These are phyloP conservation scores for Yarrowia keelungensis DNA, from an alignment of 805 yeast genomes.

Conservation along the genomic window DNA sequence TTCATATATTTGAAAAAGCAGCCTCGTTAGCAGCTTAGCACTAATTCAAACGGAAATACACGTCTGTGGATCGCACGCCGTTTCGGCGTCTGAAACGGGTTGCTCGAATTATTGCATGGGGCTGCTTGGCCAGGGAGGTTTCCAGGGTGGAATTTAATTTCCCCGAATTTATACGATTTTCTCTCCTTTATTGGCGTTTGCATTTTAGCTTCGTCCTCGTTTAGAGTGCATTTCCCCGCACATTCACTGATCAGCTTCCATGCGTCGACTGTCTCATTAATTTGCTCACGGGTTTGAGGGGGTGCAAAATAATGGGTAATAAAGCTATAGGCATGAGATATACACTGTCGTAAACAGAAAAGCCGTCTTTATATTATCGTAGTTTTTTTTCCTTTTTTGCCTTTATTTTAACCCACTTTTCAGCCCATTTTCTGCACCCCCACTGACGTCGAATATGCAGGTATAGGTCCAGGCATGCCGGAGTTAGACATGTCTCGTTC, in stretches of 20 bases:
- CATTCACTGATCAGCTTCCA: conserved; percentile 33
- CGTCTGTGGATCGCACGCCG: background rate
- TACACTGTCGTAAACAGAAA: no score
- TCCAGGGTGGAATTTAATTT: background rate
- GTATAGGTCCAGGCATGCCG: conserved; percentile 7
- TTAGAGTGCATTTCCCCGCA: conserved; percentile 26
- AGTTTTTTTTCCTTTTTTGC: background rate
- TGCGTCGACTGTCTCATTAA: conserved; percentile 26
- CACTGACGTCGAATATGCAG: conserved; percentile 19
- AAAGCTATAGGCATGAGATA: background rate
- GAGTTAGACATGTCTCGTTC: conserved; percentile 16
- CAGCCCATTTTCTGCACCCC: background rate
- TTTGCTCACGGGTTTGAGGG: background rate
- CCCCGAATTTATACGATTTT: background rate
- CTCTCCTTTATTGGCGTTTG: background rate
- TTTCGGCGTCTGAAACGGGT: no score
- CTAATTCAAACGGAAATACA: background rate
- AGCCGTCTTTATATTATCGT: no score
- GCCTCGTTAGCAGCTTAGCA: background rate
- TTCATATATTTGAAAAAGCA: background rate
- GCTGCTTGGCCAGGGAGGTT: background rate
- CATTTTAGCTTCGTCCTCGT: conserved; percentile 3
- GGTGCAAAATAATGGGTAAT: no score
- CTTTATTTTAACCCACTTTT: no score
- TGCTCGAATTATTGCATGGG: no score